Evolutionary conservation across 768 basidiomycete species (phyloP).

Genomic region (Mycena crocata): DNA sequence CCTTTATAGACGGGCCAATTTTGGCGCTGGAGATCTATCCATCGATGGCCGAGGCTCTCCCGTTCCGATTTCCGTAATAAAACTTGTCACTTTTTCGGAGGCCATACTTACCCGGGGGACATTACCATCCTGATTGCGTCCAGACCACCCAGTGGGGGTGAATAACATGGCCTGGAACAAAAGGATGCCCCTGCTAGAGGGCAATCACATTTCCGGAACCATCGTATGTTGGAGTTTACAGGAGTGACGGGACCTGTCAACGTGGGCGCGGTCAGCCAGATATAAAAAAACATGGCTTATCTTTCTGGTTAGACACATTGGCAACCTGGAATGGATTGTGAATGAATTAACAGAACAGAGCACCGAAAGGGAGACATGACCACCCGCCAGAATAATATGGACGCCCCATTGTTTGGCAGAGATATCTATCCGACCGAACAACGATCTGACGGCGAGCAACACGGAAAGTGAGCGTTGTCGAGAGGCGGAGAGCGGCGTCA

Average conservation of each 20-base stretch:
- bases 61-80: constrained; percentile 18
- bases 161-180: constrained; percentile 19
- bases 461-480: neutral
- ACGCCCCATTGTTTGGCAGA: neutral
- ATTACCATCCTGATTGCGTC: constrained; percentile 34
- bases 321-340: too few species aligned
- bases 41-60: constrained; percentile 9
- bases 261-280: neutral
- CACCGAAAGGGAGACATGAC: neutral
- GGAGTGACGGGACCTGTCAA: constrained; percentile 30
- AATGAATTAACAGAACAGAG: neutral
- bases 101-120: constrained; percentile 9
- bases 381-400: too few species aligned
- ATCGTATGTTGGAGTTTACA: constrained; percentile 20
- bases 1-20: constrained; percentile 29
- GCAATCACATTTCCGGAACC: constrained; percentile 33
- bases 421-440: constrained; percentile 7
- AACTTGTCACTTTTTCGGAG: constrained; percentile 12
- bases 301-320: too few species aligned
- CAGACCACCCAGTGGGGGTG: neutral
- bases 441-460: constrained; percentile 18
- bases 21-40: constrained; percentile 23
- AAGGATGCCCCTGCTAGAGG: constrained; percentile 3
- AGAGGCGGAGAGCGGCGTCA: neutral
- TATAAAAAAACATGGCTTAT: too few species aligned